Base-by-base conservation (phyloP, 2,329 filamentous ascomycete species). In the Verticillium zaregamsianum region DNA sequence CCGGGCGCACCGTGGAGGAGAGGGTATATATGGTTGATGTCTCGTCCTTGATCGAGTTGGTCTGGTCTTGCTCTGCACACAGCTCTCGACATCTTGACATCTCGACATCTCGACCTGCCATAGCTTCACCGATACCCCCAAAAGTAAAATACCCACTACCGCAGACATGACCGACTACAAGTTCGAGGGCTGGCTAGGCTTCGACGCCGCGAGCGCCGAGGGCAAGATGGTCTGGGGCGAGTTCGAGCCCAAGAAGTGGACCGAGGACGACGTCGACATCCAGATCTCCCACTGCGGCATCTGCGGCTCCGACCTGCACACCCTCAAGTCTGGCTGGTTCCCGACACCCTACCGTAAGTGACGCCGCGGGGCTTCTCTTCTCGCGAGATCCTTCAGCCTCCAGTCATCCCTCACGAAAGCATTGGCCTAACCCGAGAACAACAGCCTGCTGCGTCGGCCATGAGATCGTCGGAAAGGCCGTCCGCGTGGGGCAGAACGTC, bases 221-320 rank as follows among this genome's bases (percentile, higher is more conserved):
- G 82, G 82, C 59, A 82, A 84, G 59, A 84, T 85, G 82, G 70
- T 76, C 35, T 85, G 82, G 82, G 76, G 75, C 49, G 74, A 82
- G 61, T 89, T 82, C 61, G 78, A 86, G 72, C 86, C 86, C 40
- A 90, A 90, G 77, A 73, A 76, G n/a, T 90, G 86, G 82, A 82
- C 86, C 55, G 87, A 90, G 70, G 83, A 80, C 31, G 86, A 90
- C 64, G 74, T 90, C 60, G 87, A 90, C 68, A 87, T 90, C 66
- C 79, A 84, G 68, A 76, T 90, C 65, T 83, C 84, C 3, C 86
- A 89, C 75, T 89, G 86, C 68, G 87, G 87, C 63, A 82, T 90
- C 65, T 90, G 87, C 69, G 87, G 85, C 60, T 83, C 81, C 0
- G 86, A 89, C 65, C 58, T 88, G 39, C 86, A 89, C 73, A 82